A percentile compares a stretch with the other conserved stretches of the same genome.
Conservation (phyloP, 2,329 filamentous ascomycete species). For the Sarocladium kiliense region DNA sequence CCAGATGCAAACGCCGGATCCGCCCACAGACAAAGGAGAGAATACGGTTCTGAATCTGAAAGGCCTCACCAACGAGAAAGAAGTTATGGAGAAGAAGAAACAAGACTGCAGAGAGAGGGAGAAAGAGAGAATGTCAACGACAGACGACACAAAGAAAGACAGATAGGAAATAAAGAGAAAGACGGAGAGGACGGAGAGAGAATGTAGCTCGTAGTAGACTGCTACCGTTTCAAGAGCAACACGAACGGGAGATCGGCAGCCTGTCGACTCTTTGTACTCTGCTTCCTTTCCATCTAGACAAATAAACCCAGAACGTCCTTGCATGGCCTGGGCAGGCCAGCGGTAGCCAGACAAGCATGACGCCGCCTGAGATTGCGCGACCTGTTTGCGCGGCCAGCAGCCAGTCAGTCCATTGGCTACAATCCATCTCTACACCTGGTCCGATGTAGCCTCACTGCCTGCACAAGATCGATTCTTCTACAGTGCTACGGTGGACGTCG, state of each 20-base stretch:
- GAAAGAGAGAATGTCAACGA: slow-evolving; percentile 13
- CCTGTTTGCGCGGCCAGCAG: slow-evolving; percentile 6
- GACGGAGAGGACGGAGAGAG: slow-evolving; percentile 8
- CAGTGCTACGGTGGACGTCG: no score
- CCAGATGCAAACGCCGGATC: slow-evolving; percentile 1
- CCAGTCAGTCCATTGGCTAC: slow-evolving; percentile 4
- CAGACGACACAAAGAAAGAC: slow-evolving; percentile 11
- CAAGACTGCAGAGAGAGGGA: slow-evolving; percentile 14
- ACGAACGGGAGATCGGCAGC: slow-evolving; percentile 12
- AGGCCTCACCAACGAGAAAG: neutral
- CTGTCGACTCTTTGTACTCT: slow-evolving; percentile 10
- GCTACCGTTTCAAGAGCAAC: slow-evolving; percentile 4
- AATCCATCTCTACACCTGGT: neutral
- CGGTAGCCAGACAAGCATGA: slow-evolving; percentile 7
- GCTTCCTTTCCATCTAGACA: neutral
- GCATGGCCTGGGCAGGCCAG: neutral
- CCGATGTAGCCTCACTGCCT: neutral
- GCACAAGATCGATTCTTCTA: no score
- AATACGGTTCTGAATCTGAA: slow-evolving; percentile 5
- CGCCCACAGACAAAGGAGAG: slow-evolving; percentile 12
- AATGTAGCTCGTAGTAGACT: slow-evolving; percentile 1
- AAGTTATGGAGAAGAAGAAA: slow-evolving; percentile 1
- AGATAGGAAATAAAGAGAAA: slow-evolving; percentile 11
- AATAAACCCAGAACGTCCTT: neutral
- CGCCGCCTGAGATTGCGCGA: slow-evolving; percentile 11